phyloP scores from a whole-genome alignment of 257 asterid species.

The Coffea canephora region DNA sequence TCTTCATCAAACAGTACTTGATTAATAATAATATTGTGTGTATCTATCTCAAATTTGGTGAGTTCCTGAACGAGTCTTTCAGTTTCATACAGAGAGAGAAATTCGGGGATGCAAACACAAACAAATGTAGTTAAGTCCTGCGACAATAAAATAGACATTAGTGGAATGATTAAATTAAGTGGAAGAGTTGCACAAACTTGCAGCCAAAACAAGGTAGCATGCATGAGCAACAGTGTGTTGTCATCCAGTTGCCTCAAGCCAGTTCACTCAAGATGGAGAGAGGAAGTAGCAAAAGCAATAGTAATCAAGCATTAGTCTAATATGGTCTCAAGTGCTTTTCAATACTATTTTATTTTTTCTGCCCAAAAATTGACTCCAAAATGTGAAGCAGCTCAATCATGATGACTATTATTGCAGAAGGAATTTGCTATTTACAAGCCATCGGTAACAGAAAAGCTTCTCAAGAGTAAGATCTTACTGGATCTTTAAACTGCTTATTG shows the following conservation, averaged over 20 bases:
- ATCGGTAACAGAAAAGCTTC: neutral
- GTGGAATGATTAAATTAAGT: neutral
- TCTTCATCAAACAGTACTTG: conserved; percentile 94
- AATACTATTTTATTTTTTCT: neutral
- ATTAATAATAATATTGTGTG: conserved; percentile 90
- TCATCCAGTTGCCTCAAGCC: neutral
- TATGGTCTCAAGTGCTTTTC: neutral
- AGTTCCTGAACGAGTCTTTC: conserved; percentile 96
- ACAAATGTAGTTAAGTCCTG: conserved; percentile 92
- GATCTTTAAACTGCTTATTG: conserved; percentile 92
- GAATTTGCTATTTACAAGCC: neutral
- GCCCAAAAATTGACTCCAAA: neutral
- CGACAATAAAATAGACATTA: conserved; percentile 13
- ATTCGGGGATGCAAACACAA: conserved; percentile 96
- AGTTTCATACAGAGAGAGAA: conserved; percentile 92
- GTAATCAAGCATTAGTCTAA: neutral
- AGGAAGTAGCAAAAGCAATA: neutral
- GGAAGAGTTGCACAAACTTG: neutral
- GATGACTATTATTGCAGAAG: neutral
- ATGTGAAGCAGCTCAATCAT: neutral
- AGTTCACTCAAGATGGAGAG: neutral
- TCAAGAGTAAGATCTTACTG: conserved; percentile 47
- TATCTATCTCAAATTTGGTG: conserved; percentile 89
- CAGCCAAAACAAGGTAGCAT: neutral
- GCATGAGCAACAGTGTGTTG: conserved; percentile 1